These are phyloP conservation scores for Euphrasia confusa DNA, from an alignment of 257 asterid genomes.

Conservation along the genomic window DNA sequence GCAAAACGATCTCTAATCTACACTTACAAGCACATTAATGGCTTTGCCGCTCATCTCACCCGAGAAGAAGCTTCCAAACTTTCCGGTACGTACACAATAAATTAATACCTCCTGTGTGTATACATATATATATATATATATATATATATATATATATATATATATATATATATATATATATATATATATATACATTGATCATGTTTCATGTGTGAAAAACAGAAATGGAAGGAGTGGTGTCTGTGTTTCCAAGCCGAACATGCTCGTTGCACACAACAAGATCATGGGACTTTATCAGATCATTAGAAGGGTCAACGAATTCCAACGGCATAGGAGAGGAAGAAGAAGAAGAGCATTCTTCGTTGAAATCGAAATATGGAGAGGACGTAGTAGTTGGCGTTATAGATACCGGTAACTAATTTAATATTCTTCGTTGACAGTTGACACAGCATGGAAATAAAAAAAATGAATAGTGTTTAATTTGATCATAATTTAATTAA, in stretches of 20 bases:
- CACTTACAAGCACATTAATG: slow-evolving; percentile 85
- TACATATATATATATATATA: too few species aligned
- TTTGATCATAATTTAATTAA: too few species aligned
- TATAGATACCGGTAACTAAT: too few species aligned
- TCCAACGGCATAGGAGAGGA: background rate
- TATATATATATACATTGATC: too few species aligned
- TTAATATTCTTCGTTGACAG: too few species aligned
- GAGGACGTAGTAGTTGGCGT: slow-evolving; percentile 63
- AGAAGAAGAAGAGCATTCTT: slow-evolving; percentile 33
- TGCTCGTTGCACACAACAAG: slow-evolving; percentile 77
- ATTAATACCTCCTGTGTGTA: too few species aligned
- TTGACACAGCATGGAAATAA: too few species aligned
- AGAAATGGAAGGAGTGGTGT: slow-evolving; percentile 72
- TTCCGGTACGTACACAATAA: slow-evolving; percentile 45
- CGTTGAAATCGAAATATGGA: slow-evolving; percentile 62
- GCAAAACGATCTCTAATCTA: slow-evolving; percentile 76
- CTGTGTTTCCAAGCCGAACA: slow-evolving; percentile 62
- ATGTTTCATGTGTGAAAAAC: background rate
- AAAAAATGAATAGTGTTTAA: too few species aligned
- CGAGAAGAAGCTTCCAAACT: slow-evolving; percentile 50
- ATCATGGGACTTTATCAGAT: slow-evolving; percentile 83
- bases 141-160: too few species aligned
- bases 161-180: too few species aligned
- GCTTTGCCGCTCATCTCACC: slow-evolving; percentile 42
- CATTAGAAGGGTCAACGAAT: slow-evolving; percentile 26